Evolutionary conservation across 768 basidiomycete genomes (phyloP).

Genomic region (Russula emetica): DNA sequence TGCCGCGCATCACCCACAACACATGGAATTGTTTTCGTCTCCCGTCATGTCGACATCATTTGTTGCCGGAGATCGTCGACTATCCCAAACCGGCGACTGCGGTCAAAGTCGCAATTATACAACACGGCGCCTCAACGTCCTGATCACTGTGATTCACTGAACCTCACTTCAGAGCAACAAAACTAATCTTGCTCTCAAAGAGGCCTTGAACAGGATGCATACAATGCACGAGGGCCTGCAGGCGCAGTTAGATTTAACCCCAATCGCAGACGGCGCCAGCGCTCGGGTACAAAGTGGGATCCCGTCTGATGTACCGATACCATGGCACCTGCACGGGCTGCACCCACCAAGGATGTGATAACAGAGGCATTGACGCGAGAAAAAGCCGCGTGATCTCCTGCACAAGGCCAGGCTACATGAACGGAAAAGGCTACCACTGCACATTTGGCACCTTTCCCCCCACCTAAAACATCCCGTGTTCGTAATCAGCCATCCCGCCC

Average conservation of each 20-base stretch:
- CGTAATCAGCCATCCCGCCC: constrained; percentile 13
- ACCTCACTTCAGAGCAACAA: constrained; percentile 23
- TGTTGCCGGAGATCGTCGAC: constrained; percentile 19
- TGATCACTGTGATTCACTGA: constrained; percentile 26
- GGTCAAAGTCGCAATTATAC: constrained; percentile 6
- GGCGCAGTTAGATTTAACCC: constrained; percentile 11
- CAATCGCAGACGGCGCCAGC: constrained; percentile 11
- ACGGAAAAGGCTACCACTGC: constrained; percentile 2
- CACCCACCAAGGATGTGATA: constrained; percentile 24
- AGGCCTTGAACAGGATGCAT: constrained; percentile 25
- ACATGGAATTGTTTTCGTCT: constrained; percentile 17
- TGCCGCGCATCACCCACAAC: constrained; percentile 25
- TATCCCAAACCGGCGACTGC: constrained; percentile 17
- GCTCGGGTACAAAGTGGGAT: constrained; percentile 17
- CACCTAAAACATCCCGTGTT: constrained; percentile 16
- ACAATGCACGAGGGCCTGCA: constrained; percentile 26
- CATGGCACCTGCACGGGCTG: too few relatives aligned
- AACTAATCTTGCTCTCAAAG: constrained; percentile 7
- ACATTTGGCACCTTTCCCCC: constrained; percentile 16
- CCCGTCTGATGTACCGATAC: constrained; percentile 6
- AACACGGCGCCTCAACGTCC: constrained; percentile 17
- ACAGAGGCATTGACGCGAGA: constrained; percentile 7
- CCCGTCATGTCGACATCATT: constrained; percentile 23
- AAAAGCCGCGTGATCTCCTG: constrained; percentile 18
- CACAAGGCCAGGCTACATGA: constrained; percentile 7